phyloP scores from a whole-genome alignment of 2,329 filamentous ascomycete genomes.

The Rutstroemia sp. region DNA sequence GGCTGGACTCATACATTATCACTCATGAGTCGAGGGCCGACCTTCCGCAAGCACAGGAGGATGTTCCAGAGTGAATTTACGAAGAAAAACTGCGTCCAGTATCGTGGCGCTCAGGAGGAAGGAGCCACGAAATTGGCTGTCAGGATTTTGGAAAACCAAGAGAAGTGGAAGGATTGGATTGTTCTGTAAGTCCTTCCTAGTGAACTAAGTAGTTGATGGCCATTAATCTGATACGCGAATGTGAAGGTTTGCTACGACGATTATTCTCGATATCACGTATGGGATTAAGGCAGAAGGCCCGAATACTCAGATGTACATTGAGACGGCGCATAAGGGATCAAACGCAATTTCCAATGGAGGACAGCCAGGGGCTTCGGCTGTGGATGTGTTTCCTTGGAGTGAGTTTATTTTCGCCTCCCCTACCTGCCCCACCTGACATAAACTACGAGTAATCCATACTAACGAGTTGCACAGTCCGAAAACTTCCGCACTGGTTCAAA shows the following conservation, averaged over 20 bases:
- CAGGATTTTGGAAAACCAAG: background rate
- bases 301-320: constrained; percentile 32
- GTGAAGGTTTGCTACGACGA: constrained; percentile 33
- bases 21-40: constrained; percentile 35
- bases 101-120: constrained; percentile 26
- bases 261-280: constrained; percentile 38
- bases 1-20: constrained; percentile 42
- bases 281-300: constrained; percentile 34
- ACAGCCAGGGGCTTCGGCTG: constrained; percentile 30
- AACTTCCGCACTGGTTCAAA: constrained; percentile 33
- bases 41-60: constrained; percentile 36
- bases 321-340: constrained; percentile 29
- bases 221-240: background rate
- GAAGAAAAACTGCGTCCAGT: constrained; percentile 31
- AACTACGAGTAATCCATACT: background rate
- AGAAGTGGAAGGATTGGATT: background rate
- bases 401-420: background rate
- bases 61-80: constrained; percentile 38
- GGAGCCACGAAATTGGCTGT: constrained; percentile 22
- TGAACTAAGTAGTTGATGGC: background rate
- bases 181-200: background rate
- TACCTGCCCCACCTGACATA: background rate
- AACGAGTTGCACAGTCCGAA: constrained; percentile 10
- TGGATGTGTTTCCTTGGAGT: constrained; percentile 39
- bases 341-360: constrained; percentile 23